Conservation (phyloP, 2,329 filamentous ascomycete genomes). For the Fusarium sp. region DNA sequence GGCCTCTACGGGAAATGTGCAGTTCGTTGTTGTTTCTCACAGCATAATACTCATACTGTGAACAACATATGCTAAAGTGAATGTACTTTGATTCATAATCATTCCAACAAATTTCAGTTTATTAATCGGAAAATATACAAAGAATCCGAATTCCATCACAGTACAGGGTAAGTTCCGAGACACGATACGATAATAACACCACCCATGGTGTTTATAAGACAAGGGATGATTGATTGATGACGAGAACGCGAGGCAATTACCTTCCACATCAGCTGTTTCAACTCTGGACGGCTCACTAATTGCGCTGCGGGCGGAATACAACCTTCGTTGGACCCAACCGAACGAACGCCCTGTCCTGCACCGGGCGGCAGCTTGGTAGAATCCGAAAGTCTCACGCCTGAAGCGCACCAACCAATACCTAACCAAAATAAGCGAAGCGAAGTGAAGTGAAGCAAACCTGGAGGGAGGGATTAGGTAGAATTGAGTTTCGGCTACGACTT, state of each 20-base stretch:
- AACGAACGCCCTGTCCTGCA: not conserved
- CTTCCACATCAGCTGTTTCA: slow-evolving; percentile 5
- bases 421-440: not conserved
- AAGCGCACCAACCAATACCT: not conserved
- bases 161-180: not conserved
- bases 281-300: not conserved
- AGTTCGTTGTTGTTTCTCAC: not conserved
- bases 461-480: not conserved
- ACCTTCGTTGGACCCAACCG: not conserved
- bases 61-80: too few species aligned
- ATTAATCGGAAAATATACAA: not conserved
- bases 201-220: not conserved
- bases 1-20: not conserved
- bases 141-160: not conserved
- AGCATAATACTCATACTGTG: not conserved
- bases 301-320: not conserved
- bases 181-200: not conserved
- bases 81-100: not conserved
- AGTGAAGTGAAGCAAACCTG: not conserved
- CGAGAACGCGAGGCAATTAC: not conserved
- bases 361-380: not conserved
- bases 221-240: not conserved
- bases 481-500: not conserved
- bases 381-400: not conserved
- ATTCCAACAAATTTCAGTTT: not conserved